These are phyloP conservation scores for Lophiotrema nucula DNA, from an alignment of 495 filamentous ascomycete species.

Conservation along the genomic window DNA sequence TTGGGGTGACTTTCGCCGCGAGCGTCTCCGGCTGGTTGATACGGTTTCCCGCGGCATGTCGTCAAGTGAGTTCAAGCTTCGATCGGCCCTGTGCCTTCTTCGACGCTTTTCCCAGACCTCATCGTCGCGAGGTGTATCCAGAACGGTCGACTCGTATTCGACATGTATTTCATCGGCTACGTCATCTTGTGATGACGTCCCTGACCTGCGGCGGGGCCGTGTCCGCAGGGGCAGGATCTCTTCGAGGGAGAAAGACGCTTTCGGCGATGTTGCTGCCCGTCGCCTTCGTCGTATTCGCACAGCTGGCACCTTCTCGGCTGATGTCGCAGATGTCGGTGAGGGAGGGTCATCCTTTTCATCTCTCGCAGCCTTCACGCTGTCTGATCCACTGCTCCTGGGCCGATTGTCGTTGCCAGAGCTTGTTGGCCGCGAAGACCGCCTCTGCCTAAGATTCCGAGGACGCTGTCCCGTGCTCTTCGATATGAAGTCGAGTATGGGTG, in stretches of 20 bases:
- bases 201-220: constrained; percentile 7
- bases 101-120: constrained; percentile 18
- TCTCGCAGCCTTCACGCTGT: constrained; percentile 12
- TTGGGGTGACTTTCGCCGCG: constrained; percentile 19
- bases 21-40: constrained; percentile 9
- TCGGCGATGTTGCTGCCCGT: constrained; percentile 9
- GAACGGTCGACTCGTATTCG: constrained; percentile 11
- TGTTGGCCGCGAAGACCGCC: constrained; percentile 24
- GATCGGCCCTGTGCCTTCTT: constrained; percentile 13
- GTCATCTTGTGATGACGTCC: constrained; percentile 9
- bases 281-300: constrained; percentile 11
- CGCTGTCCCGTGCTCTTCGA: constrained; percentile 15
- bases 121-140: not conserved
- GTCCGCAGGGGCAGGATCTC: constrained; percentile 25
- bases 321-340: constrained; percentile 7
- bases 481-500: constrained; percentile 4
- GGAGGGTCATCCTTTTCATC: constrained; percentile 7
- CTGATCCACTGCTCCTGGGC: constrained; percentile 29
- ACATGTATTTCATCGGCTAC: not conserved
- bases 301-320: constrained; percentile 10
- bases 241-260: constrained; percentile 16
- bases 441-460: constrained; percentile 7
- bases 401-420: constrained; percentile 26
- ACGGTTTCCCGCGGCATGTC: not conserved
- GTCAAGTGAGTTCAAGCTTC: constrained; percentile 9